Conservation (phyloP, 495 filamentous ascomycete species). For the Aspergillus ostianus region DNA sequence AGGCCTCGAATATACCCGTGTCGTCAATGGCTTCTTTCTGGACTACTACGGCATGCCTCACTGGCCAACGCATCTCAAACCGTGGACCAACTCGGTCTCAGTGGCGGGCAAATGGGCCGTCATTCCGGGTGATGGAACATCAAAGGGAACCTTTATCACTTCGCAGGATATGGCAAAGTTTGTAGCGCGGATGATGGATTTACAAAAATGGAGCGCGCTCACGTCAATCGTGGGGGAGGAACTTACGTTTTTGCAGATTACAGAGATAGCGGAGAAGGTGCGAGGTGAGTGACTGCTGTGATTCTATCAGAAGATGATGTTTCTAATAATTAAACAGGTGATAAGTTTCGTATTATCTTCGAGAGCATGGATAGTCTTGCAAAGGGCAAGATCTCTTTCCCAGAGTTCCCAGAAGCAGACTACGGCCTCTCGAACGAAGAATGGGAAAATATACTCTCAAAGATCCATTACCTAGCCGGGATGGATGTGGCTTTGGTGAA, state of each 20-base stretch:
- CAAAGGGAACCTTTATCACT: conserved; percentile 34
- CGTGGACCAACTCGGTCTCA: conserved; percentile 30
- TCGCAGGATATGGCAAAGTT: conserved; percentile 41
- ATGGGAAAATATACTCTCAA: background rate
- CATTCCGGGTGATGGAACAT: conserved; percentile 39
- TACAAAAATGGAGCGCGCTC: conserved; percentile 28
- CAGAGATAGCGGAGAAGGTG: conserved; percentile 32
- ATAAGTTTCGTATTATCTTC: conserved; percentile 37
- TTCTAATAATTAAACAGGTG: conserved; percentile 4
- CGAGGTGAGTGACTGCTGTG: conserved; percentile 16
- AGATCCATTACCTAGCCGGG: background rate
- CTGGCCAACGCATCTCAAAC: conserved; percentile 27
- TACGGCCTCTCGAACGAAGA: background rate
- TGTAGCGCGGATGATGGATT: conserved; percentile 33
- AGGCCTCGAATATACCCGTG: conserved; percentile 36
- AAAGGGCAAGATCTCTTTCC: conserved; percentile 22
- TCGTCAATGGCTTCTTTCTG: conserved; percentile 38
- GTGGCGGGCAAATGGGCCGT: conserved; percentile 32
- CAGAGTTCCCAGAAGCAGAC: conserved; percentile 1
- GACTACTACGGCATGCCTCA: conserved; percentile 40
- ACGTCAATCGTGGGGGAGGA: conserved; percentile 31
- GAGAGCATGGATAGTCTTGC: conserved; percentile 37
- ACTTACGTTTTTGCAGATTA: conserved; percentile 31
- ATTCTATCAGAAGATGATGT: too few relatives aligned
- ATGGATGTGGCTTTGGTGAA: background rate